Evolutionary conservation across 1,284 basidiomycete species (phyloP).

Genomic region (Austroboletus niveus): DNA sequence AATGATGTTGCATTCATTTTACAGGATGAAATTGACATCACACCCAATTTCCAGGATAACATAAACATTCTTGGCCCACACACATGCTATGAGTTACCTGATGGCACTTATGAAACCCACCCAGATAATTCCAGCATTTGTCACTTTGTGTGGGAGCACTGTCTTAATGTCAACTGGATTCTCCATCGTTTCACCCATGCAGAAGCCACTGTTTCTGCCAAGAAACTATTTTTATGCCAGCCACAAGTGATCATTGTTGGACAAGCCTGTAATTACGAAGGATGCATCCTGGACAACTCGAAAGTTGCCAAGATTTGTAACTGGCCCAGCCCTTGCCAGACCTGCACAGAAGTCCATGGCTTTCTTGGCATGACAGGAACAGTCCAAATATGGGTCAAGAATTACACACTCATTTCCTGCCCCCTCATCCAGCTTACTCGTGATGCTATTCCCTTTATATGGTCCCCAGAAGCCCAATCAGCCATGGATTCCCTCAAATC

Average conservation of each 20-base stretch:
- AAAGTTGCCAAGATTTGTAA: slow-evolving; percentile 1
- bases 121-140: slow-evolving; percentile 29
- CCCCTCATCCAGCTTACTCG: slow-evolving; percentile 5
- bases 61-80: slow-evolving; percentile 5
- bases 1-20: slow-evolving; percentile 35
- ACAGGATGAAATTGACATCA: slow-evolving; percentile 30
- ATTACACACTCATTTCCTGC: slow-evolving; percentile 6
- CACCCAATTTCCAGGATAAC: slow-evolving; percentile 15
- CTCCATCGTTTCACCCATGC: slow-evolving; percentile 19
- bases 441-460: background rate
- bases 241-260: slow-evolving; percentile 14
- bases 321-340: slow-evolving; percentile 1
- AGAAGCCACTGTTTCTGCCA: slow-evolving; percentile 16
- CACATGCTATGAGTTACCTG: slow-evolving; percentile 12
- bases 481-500: slow-evolving; percentile 32
- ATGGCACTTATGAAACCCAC: slow-evolving; percentile 27
- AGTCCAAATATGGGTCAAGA: slow-evolving; percentile 25
- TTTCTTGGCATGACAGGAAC: slow-evolving; percentile 31
- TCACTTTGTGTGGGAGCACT: slow-evolving; percentile 27
- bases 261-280: slow-evolving; percentile 13
- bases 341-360: slow-evolving; percentile 19
- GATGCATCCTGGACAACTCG: background rate
- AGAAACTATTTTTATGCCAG: slow-evolving; percentile 12
- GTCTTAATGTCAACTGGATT: slow-evolving; percentile 14
- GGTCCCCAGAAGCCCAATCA: background rate